Evolutionary conservation across 345 rosid genomes (phyloP).

Genomic region (Erucastrum elatum): DNA sequence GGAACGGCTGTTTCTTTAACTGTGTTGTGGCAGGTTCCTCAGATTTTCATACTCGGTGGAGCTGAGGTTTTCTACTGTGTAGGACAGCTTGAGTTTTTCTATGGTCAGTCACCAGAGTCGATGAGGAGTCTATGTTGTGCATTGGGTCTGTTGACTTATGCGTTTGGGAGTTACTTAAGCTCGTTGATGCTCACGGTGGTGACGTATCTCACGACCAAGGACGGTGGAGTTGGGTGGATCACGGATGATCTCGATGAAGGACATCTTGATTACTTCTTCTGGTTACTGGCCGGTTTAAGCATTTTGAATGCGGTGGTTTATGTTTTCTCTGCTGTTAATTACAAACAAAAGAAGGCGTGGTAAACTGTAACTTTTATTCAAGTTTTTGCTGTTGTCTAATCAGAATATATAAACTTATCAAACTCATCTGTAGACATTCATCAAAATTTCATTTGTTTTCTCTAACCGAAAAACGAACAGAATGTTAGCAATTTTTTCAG

Average conservation of each 20-base stretch:
- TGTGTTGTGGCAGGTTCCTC: conserved; percentile 57
- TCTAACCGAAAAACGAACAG: background rate
- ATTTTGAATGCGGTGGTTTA: conserved; percentile 55
- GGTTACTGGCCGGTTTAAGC: conserved; percentile 49
- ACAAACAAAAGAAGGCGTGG: conserved; percentile 56
- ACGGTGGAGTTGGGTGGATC: conserved; percentile 56
- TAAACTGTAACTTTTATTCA: background rate
- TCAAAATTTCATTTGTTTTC: background rate
- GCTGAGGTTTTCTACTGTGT: conserved; percentile 56
- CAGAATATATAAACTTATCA: background rate
- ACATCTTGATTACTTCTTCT: conserved; percentile 54
- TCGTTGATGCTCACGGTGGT: conserved; percentile 51
- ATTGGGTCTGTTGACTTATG: conserved; percentile 46
- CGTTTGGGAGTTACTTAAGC: conserved; percentile 56
- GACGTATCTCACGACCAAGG: conserved; percentile 38
- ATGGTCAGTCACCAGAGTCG: conserved; percentile 58
- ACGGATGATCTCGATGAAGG: conserved; percentile 55
- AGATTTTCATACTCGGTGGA: conserved; percentile 52
- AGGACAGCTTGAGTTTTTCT: conserved; percentile 60
- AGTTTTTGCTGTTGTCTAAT: background rate
- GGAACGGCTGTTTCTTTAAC: conserved; percentile 42
- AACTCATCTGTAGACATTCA: background rate
- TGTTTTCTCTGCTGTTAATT: conserved; percentile 52
- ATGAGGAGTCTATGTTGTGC: conserved; percentile 59
- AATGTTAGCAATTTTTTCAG: background rate